Percentiles rank a stretch among this genome's conserved stretches.
Evolutionary conservation across 1,284 basidiomycete genomes (phyloP).

Genomic region (Hemileia vastatrix): DNA sequence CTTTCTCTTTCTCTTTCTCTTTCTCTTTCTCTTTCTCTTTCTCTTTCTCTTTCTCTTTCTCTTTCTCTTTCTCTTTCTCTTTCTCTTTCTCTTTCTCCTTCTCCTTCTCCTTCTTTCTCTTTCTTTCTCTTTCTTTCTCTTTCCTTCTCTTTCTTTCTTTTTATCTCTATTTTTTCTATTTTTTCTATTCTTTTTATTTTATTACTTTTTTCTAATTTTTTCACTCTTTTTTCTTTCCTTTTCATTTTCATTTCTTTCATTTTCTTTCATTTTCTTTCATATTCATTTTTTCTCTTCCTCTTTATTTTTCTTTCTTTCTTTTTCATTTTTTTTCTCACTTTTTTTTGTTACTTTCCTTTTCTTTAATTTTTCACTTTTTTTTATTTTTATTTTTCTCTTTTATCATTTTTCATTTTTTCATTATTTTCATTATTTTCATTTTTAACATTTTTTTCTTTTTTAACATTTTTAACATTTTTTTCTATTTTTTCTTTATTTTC

Average conservation of each 20-base stretch:
- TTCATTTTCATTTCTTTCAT: background rate
- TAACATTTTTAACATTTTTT: background rate
- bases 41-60: too few relatives aligned
- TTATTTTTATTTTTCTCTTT: background rate
- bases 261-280: background rate
- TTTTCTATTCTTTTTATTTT: background rate
- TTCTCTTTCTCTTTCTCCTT: too few relatives aligned
- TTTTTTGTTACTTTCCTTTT: background rate
- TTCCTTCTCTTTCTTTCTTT: background rate
- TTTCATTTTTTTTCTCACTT: background rate
- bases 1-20: too few relatives aligned
- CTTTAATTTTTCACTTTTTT: background rate
- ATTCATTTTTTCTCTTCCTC: background rate
- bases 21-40: too few relatives aligned
- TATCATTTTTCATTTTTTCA: background rate
- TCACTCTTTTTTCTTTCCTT: too few relatives aligned
- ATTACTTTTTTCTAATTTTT: background rate
- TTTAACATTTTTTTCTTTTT: background rate
- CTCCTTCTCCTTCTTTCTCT: too few relatives aligned
- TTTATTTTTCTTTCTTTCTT: background rate
- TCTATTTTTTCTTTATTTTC: background rate
- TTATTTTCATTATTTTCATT: background rate
- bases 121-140: too few relatives aligned
- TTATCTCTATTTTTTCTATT: background rate
- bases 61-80: too few relatives aligned